These are phyloP conservation scores for Neofusicoccum cordaticola DNA, from an alignment of 2,329 filamentous ascomycete genomes.

Conservation along the genomic window DNA sequence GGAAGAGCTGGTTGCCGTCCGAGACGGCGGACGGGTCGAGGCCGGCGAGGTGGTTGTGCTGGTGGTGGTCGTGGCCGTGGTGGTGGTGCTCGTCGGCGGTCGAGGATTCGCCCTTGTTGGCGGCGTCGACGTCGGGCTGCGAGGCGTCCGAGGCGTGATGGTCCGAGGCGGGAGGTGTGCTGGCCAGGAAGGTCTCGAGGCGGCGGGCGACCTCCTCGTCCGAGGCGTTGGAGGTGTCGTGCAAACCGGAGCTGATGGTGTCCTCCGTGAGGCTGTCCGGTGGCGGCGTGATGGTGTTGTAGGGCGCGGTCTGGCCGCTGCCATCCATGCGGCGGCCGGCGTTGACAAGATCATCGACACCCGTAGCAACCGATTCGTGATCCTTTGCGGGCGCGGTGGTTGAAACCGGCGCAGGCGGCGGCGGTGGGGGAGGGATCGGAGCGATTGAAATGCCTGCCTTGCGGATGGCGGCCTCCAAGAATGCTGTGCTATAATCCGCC, in stretches of 20 bases:
- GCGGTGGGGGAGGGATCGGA: constrained; percentile 30
- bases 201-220: constrained; percentile 49
- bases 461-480: constrained; percentile 86
- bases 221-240: constrained; percentile 35
- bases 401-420: constrained; percentile 23
- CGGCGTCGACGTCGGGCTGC: constrained; percentile 20
- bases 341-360: constrained; percentile 47
- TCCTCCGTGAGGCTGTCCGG: constrained; percentile 32
- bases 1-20: constrained; percentile 5
- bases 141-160: constrained; percentile 29
- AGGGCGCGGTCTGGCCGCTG: constrained; percentile 1
- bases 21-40: not conserved
- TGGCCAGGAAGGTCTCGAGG: constrained; percentile 50
- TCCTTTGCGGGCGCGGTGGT: not conserved
- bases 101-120: constrained; percentile 35
- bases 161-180: constrained; percentile 47
- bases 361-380: constrained; percentile 28
- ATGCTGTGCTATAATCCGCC: constrained; percentile 93
- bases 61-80: constrained; percentile 19
- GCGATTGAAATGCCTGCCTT: constrained; percentile 78
- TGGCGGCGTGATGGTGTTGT: constrained; percentile 36
- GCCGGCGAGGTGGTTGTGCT: constrained; percentile 3
- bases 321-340: constrained; percentile 42
- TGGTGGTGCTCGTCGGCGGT: constrained; percentile 28
- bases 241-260: constrained; percentile 17